Conservation (phyloP, 2,329 filamentous ascomycete species). For the Fusarium sp. region DNA sequence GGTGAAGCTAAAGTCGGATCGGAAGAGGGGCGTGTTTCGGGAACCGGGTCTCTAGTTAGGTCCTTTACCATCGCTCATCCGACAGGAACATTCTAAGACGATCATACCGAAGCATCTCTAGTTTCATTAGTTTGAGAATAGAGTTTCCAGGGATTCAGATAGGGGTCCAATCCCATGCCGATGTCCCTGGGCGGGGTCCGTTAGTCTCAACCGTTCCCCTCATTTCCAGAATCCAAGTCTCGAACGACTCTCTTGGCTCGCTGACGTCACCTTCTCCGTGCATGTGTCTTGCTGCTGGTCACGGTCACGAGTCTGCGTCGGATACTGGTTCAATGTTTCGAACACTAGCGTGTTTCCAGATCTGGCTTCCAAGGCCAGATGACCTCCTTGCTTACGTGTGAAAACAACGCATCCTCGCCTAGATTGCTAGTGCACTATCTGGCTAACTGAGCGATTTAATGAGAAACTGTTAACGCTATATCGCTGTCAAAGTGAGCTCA, state of each 20-base stretch:
- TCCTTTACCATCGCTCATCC: background rate
- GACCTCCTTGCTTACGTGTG: too few species aligned
- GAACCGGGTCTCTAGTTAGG: slow-evolving; percentile 33
- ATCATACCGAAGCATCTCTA: background rate
- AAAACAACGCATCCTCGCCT: too few species aligned
- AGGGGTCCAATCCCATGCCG: background rate
- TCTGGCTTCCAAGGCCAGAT: background rate
- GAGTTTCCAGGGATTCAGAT: background rate
- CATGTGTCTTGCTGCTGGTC: background rate
- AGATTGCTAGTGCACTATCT: too few species aligned
- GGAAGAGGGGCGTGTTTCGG: slow-evolving; percentile 48
- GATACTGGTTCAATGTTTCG: background rate
- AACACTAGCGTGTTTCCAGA: background rate
- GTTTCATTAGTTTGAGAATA: background rate
- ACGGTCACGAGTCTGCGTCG: background rate
- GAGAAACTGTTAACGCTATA: too few species aligned
- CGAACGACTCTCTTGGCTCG: background rate
- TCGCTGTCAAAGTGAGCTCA: too few species aligned
- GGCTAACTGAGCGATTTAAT: too few species aligned
- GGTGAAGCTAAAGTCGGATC: slow-evolving; percentile 56
- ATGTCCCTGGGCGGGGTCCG: background rate
- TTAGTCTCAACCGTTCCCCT: background rate
- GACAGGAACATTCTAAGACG: background rate
- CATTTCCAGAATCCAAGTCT: background rate
- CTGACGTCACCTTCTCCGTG: background rate